Evolutionary conservation across 768 basidiomycete genomes (phyloP).

Genomic region (Rhizopogon vinicolor): DNA sequence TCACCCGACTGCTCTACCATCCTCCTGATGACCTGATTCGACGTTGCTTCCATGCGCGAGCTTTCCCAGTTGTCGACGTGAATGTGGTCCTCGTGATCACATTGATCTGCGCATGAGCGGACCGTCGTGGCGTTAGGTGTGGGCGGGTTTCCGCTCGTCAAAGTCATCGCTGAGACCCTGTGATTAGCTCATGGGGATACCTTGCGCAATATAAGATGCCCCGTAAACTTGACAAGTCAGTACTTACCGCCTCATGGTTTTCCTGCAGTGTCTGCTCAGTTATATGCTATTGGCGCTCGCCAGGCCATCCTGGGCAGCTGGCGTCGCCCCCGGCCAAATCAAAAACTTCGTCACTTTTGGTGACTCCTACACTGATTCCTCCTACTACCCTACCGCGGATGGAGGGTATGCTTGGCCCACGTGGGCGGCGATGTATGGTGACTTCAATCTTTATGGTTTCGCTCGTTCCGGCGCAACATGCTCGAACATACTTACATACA

Average conservation of each 20-base stretch:
- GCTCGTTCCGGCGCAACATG: conserved; percentile 63
- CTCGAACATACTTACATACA: conserved; percentile 55
- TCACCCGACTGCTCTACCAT: too few species aligned
- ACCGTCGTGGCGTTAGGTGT: not conserved
- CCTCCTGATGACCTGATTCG: not conserved
- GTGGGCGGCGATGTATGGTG: conserved; percentile 52
- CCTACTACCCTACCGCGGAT: conserved; percentile 26
- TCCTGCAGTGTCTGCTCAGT: conserved; percentile 2
- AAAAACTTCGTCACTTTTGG: conserved; percentile 66
- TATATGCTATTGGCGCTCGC: conserved; percentile 10
- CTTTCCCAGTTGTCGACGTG: not conserved
- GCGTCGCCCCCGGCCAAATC: conserved; percentile 41
- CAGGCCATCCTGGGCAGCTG: conserved; percentile 8
- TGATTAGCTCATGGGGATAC: not conserved
- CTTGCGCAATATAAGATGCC: conserved; percentile 2
- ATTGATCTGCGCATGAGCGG: not conserved
- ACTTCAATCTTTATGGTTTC: conserved; percentile 50
- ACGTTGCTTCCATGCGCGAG: not conserved
- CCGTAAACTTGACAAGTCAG: not conserved
- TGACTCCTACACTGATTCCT: conserved; percentile 60
- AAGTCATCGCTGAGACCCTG: not conserved
- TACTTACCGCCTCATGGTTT: not conserved
- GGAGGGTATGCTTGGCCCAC: conserved; percentile 56
- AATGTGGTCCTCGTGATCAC: not conserved
- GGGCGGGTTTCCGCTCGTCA: not conserved